Percentiles rank a stretch among this genome's conserved stretches.
These are phyloP conservation scores for Quercus dentata DNA, from an alignment of 306 rosid genomes.

Conservation along the genomic window DNA sequence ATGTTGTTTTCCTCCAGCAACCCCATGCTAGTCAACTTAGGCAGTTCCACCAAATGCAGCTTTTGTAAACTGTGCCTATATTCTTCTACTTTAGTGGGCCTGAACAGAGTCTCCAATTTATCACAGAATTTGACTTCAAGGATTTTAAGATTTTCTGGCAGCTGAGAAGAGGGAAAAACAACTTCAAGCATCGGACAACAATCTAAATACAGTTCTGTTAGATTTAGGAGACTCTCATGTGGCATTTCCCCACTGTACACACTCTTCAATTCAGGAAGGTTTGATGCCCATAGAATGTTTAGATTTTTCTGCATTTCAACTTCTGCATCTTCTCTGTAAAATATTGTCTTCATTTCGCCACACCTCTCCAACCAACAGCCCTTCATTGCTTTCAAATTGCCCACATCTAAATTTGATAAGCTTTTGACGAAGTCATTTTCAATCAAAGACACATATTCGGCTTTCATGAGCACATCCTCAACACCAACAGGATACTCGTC, in stretches of 20 bases:
- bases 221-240: conserved; percentile 10
- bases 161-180: too few species aligned
- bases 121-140: conserved; percentile 39
- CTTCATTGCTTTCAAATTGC: conserved; percentile 8
- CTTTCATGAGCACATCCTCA: conserved; percentile 13
- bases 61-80: not conserved
- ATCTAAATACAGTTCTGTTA: not conserved
- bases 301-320: not conserved
- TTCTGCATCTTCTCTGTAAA: not conserved
- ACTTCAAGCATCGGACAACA: too few species aligned
- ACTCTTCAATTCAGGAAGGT: conserved; percentile 24
- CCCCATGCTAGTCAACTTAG: conserved; percentile 19
- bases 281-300: conserved; percentile 25
- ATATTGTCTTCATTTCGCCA: conserved; percentile 1
- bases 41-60: conserved; percentile 28
- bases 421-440: conserved; percentile 2
- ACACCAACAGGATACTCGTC: not conserved
- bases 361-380: conserved; percentile 35
- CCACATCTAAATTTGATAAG: conserved; percentile 11
- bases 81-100: not conserved
- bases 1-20: not conserved
- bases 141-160: not conserved
- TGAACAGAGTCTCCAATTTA: conserved; percentile 13
- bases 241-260: conserved; percentile 1
- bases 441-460: conserved; percentile 16